These are phyloP conservation scores for Diaporthe longicolla DNA, from an alignment of 2,329 filamentous ascomycete genomes.

Conservation along the genomic window DNA sequence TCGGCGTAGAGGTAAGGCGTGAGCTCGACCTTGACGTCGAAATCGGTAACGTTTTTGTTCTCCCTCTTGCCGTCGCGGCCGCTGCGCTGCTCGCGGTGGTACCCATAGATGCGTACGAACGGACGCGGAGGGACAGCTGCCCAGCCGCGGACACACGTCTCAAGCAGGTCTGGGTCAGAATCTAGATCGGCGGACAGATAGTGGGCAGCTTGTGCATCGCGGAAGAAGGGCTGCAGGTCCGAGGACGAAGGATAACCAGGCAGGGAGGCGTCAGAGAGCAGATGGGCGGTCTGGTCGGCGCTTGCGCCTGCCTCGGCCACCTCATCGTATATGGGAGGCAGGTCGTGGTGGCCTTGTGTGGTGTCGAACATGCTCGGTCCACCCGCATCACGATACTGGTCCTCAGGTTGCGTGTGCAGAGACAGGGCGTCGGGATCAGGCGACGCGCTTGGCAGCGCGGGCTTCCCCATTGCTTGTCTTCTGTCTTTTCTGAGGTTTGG, in stretches of 20 bases:
- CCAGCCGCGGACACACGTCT: slow-evolving; percentile 60
- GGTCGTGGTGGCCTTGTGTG: slow-evolving; percentile 52
- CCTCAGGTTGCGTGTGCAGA: slow-evolving; percentile 48
- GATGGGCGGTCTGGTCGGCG: slow-evolving; percentile 45
- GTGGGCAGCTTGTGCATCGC: slow-evolving; percentile 34
- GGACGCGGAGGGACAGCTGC: slow-evolving; percentile 66
- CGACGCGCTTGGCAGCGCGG: slow-evolving; percentile 41
- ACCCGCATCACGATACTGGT: slow-evolving; percentile 56
- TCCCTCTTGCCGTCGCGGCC: slow-evolving; percentile 63
- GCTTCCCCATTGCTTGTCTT: slow-evolving; percentile 47
- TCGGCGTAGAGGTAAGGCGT: slow-evolving; percentile 69
- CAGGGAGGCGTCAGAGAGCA: slow-evolving; percentile 43
- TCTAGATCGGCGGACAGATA: slow-evolving; percentile 64
- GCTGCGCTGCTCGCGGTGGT: slow-evolving; percentile 61
- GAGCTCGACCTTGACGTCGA: slow-evolving; percentile 71
- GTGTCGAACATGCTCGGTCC: slow-evolving; percentile 48
- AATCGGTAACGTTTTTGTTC: slow-evolving; percentile 66
- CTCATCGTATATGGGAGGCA: slow-evolving; percentile 63
- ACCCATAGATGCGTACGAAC: slow-evolving; percentile 66
- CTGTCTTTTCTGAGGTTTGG: not conserved
- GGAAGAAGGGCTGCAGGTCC: slow-evolving; percentile 33
- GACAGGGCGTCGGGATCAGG: slow-evolving; percentile 48
- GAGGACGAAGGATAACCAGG: slow-evolving; percentile 41
- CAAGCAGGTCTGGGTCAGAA: slow-evolving; percentile 58
- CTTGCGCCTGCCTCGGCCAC: slow-evolving; percentile 44